A percentile compares a stretch with the other conserved stretches of the same genome.
phyloP scores from a whole-genome alignment of 306 rosid genomes.

The Fragaria vesca region DNA sequence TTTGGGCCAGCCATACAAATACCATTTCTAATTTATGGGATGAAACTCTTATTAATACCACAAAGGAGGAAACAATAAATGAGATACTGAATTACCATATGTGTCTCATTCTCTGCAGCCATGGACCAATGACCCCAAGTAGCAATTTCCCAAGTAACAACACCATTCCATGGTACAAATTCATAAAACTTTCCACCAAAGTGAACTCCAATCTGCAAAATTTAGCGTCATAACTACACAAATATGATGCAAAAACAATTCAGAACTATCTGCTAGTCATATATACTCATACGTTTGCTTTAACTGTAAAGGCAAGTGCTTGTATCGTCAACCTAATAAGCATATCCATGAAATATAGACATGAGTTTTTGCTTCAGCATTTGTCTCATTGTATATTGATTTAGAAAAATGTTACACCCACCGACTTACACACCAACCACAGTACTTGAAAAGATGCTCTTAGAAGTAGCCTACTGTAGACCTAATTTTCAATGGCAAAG shows the following conservation, averaged over 20 bases:
- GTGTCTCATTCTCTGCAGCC: constrained; percentile 63
- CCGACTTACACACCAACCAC: not conserved
- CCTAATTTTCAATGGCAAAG: not conserved
- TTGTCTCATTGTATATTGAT: not conserved
- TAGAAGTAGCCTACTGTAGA: not conserved
- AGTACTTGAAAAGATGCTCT: not conserved
- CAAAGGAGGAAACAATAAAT: not conserved
- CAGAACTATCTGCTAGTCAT: not conserved
- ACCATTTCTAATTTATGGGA: not conserved
- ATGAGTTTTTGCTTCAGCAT: not conserved
- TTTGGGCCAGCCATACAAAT: not conserved
- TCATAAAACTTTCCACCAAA: constrained; percentile 75
- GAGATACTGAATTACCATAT: constrained; percentile 52
- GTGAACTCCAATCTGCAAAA: constrained; percentile 80
- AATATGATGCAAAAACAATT: constrained; percentile 12
- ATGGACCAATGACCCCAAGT: constrained; percentile 84
- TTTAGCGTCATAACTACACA: constrained; percentile 26
- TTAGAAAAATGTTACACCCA: not conserved
- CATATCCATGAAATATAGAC: not conserved
- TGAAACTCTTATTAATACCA: not conserved
- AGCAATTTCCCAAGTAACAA: constrained; percentile 75
- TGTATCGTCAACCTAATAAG: not conserved
- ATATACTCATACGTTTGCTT: not conserved
- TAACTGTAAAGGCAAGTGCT: not conserved
- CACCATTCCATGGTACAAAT: constrained; percentile 92